phyloP scores from a whole-genome alignment of 2,329 filamentous ascomycete species.

The Penicillium sp. region DNA sequence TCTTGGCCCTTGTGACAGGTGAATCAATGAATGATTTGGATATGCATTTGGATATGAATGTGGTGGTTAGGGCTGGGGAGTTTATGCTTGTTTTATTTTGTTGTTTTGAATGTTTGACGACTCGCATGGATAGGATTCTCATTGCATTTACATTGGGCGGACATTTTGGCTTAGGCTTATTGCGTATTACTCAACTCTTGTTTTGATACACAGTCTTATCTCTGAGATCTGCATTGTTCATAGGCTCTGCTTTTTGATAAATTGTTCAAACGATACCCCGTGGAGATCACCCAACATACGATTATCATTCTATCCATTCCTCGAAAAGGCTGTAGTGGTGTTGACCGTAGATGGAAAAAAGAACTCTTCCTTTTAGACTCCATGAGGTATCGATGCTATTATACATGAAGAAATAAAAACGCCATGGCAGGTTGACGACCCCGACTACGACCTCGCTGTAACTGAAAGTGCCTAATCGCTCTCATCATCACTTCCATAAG shows the following conservation, averaged over 20 bases:
- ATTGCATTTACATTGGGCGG: constrained; percentile 12
- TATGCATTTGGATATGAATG: neutral
- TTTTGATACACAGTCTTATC: neutral
- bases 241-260: too few species aligned
- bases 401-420: constrained; percentile 30
- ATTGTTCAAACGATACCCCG: too few species aligned
- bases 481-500: constrained; percentile 88
- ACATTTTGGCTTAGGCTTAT: constrained; percentile 8
- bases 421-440: constrained; percentile 11
- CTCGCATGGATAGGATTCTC: neutral
- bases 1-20: constrained; percentile 49
- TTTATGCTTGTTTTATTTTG: constrained; percentile 6
- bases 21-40: constrained; percentile 15
- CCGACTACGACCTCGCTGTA: neutral
- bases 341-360: neutral
- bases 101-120: constrained; percentile 1
- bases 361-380: neutral
- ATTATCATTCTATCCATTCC: too few species aligned
- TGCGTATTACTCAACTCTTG: constrained; percentile 6
- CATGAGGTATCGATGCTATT: constrained; percentile 39
- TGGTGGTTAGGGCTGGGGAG: neutral
- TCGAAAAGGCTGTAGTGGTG: neutral
- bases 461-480: constrained; percentile 52
- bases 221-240: neutral
- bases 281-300: too few species aligned